These are phyloP conservation scores for Scutellaria barbata DNA, from an alignment of 257 asterid genomes.

Conservation along the genomic window DNA sequence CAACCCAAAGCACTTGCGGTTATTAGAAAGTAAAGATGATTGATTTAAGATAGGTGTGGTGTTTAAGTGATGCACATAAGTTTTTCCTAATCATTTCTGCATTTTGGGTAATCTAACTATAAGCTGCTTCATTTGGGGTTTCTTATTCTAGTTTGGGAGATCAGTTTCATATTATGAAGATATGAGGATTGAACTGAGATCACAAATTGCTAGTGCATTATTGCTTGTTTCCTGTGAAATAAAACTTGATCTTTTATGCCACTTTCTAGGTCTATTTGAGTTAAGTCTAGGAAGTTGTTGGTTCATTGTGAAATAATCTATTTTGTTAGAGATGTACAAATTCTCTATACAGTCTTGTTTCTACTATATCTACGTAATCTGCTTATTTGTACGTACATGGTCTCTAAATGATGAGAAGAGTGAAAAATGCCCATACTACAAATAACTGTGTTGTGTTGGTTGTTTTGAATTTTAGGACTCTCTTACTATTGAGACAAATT, in stretches of 20 bases:
- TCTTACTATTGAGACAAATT: slow-evolving; percentile 50
- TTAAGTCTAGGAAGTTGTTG: background rate
- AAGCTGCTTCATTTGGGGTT: background rate
- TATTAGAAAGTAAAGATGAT: background rate
- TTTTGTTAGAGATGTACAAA: background rate
- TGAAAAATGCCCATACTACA: too few species aligned
- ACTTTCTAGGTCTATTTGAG: background rate
- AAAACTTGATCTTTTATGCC: background rate
- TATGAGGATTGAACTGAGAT: too few species aligned
- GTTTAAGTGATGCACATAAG: too few species aligned
- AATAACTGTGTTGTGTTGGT: background rate
- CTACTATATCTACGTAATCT: background rate
- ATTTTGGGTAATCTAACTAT: background rate
- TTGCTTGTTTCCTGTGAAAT: slow-evolving; percentile 5
- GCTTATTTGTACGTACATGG: background rate
- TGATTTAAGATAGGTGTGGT: too few species aligned
- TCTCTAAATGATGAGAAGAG: too few species aligned
- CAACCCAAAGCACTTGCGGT: background rate
- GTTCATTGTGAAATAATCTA: background rate
- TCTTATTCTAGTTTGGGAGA: background rate
- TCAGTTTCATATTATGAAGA: background rate
- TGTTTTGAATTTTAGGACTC: slow-evolving; percentile 50
- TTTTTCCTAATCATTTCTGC: background rate
- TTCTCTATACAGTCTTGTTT: background rate
- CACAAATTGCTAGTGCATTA: background rate